Evolutionary conservation across 2,329 filamentous ascomycete genomes (phyloP).

Genomic region (Xylariaceae sp.): DNA sequence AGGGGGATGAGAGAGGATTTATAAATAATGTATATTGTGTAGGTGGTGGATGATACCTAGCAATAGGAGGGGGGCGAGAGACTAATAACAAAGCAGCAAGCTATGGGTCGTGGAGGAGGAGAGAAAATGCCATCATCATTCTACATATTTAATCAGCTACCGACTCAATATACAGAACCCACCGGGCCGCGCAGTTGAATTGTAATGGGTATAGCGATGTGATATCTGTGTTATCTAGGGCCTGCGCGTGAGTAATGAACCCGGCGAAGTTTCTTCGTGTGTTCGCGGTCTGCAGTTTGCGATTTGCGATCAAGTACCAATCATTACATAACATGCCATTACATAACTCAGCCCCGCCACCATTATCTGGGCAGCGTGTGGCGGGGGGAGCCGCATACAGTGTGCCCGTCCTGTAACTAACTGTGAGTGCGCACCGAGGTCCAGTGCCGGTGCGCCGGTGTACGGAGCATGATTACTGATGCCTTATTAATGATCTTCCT

Average conservation of each 20-base stretch:
- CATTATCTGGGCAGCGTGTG: too few relatives aligned
- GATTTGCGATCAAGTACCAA: conserved; percentile 25
- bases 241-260: background rate
- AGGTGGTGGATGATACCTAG: background rate
- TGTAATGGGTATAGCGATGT: too few relatives aligned
- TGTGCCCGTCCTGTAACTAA: too few relatives aligned
- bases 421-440: too few relatives aligned
- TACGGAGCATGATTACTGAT: too few relatives aligned
- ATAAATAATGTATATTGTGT: conserved; percentile 16
- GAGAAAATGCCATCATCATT: conserved; percentile 1
- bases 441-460: too few relatives aligned
- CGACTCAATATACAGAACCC: too few relatives aligned
- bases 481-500: too few relatives aligned
- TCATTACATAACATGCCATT: conserved; percentile 3
- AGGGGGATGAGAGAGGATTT: conserved; percentile 15
- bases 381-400: too few relatives aligned
- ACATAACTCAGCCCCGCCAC: background rate
- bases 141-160: background rate
- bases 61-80: background rate
- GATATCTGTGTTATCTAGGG: too few relatives aligned
- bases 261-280: conserved; percentile 6
- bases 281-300: conserved; percentile 14
- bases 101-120: background rate
- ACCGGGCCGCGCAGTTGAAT: too few relatives aligned
- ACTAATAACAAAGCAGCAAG: conserved; percentile 3